phyloP scores from a whole-genome alignment of 1,284 basidiomycete genomes.

The Schizopora paradoxa region DNA sequence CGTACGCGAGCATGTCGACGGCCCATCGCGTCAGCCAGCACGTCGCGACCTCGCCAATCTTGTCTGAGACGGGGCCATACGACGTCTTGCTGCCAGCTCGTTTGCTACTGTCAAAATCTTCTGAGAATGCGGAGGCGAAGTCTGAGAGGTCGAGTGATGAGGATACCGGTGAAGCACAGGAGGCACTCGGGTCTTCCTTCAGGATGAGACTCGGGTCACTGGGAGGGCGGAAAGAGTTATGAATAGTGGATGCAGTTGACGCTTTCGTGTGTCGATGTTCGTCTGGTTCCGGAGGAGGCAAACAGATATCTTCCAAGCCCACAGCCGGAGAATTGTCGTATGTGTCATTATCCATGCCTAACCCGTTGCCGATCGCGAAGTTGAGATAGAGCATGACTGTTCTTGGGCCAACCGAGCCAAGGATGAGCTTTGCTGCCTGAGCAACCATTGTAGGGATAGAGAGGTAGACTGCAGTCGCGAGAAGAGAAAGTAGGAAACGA shows the following conservation, averaged over 20 bases:
- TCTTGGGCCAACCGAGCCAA: conserved; percentile 74
- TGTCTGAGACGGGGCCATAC: conserved; percentile 81
- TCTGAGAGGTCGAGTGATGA: conserved; percentile 13
- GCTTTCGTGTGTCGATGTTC: not conserved
- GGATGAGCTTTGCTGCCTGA: conserved; percentile 66
- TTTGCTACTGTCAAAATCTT: conserved; percentile 7
- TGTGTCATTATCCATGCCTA: conserved; percentile 43
- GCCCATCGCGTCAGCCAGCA: conserved; percentile 91
- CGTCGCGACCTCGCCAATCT: conserved; percentile 85
- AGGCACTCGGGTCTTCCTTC: not conserved
- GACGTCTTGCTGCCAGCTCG: conserved; percentile 34
- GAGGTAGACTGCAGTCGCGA: conserved; percentile 84
- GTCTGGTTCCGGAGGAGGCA: conserved; percentile 31
- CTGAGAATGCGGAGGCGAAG: conserved; percentile 17
- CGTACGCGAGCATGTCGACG: conserved; percentile 66
- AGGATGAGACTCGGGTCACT: not conserved
- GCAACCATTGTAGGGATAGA: conserved; percentile 75
- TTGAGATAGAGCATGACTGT: conserved; percentile 77
- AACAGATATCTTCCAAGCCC: conserved; percentile 67
- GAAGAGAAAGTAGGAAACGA: conserved; percentile 77
- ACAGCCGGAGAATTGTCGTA: conserved; percentile 55
- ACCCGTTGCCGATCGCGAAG: conserved; percentile 76
- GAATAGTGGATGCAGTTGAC: conserved; percentile 4
- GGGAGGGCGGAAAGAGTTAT: not conserved
- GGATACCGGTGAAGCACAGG: not conserved